Percentiles rank a stretch among this genome's conserved stretches.
phyloP scores from a whole-genome alignment of 371 early-diverging fungal species.

The Rozella allomycis region DNA sequence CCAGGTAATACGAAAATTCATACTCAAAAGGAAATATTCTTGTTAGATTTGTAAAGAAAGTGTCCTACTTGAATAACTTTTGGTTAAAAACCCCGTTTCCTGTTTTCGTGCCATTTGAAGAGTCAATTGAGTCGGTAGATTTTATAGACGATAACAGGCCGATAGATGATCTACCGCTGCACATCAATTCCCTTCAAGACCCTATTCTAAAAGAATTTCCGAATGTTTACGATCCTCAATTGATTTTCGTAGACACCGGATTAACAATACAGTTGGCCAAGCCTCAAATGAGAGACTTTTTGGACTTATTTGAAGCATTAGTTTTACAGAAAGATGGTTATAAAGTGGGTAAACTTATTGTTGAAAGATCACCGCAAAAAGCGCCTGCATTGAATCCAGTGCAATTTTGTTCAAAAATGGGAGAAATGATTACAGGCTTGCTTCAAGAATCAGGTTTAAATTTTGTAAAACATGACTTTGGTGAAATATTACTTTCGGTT shows the following conservation, averaged over 20 bases:
- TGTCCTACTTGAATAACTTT: too few species aligned
- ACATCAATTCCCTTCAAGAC: too few species aligned
- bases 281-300: slow-evolving; percentile 51
- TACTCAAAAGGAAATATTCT: too few species aligned
- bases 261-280: slow-evolving; percentile 50
- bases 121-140: too few species aligned
- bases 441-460: slow-evolving; percentile 47
- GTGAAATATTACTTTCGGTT: slow-evolving; percentile 46
- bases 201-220: not conserved
- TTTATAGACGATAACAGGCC: too few species aligned
- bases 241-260: slow-evolving; percentile 77
- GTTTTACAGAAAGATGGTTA: slow-evolving; percentile 64
- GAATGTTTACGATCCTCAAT: slow-evolving; percentile 47
- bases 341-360: slow-evolving; percentile 57
- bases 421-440: slow-evolving; percentile 40
- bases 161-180: too few species aligned
- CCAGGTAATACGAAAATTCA: too few species aligned
- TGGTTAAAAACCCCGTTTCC: too few species aligned
- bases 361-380: slow-evolving; percentile 54
- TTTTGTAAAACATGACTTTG: slow-evolving; percentile 49
- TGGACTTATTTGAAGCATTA: slow-evolving; percentile 59
- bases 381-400: too few species aligned
- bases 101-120: too few species aligned
- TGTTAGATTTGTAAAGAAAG: too few species aligned
- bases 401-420: slow-evolving; percentile 56